Evolutionary conservation across 257 asterid genomes (phyloP), one percentile per base, ranked within the genome.

Genomic region (Solanum commersonii): DNA sequence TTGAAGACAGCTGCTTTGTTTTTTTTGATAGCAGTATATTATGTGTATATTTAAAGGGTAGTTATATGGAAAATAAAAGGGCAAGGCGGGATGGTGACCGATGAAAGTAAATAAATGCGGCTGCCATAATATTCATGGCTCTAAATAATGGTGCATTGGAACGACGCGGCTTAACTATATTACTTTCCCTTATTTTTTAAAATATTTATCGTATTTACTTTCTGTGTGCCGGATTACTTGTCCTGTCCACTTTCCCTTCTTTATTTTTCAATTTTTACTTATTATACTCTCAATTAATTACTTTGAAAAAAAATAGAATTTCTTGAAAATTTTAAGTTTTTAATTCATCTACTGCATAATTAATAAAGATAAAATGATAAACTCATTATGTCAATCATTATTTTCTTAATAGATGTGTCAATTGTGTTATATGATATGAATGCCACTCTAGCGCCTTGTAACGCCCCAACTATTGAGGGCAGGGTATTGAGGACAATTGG

Each of bases 361-460:
- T 44, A 44, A 44, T 44, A 44, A 0, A 0, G 0, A 3, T 11
- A 44, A 44, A 44, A 44, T 44, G 0, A 44, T 44, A 44, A 44
- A 44, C 0, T 44, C 0, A 44, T 44, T 11, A 4, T 12, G 5
- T 44, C 52, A 4, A 44, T 4, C 1, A 42, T 42, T 42, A 42
- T 11, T 42, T 42, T 42, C 1, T 11, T 42, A 42, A 11, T 42
- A 42, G 5, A 0, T 42, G 4, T 42, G 1, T 10, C 5, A 1
- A 42, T 3, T 3, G 20, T 46, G 20, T 46, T 46, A 14, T 46
- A 46, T 14, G 7, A 46, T 46, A 46, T 15, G 20, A 67, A 67
- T 67, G 77, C n/a, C 77, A 70, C 38, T 38, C 77, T 3, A 70
- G 77, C 16, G 40, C 77, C 23, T 70, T 29, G 23, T 14, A 70